A percentile compares a stretch with the other conserved stretches of the same genome.
Conservation (phyloP, 371 early-diverging fungal genomes). For the Syncephalastrum contaminatum region DNA sequence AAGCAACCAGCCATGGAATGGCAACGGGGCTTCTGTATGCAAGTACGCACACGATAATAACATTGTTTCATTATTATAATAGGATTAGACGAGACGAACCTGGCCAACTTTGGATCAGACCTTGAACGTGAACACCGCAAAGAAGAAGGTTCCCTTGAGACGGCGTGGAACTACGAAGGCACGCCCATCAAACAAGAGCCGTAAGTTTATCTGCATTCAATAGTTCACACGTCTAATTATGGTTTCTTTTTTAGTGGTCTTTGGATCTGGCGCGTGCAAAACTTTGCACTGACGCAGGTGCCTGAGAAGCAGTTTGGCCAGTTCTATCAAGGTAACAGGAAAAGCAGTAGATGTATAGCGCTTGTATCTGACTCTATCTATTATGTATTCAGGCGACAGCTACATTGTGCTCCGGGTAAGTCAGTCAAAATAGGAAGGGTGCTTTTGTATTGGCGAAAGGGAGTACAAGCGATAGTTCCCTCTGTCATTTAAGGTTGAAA, state of each 20-base stretch:
- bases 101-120: constrained; percentile 71
- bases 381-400: constrained; percentile 57
- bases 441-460: constrained; percentile 1
- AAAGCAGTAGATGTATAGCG: background rate
- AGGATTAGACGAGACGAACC: constrained; percentile 71
- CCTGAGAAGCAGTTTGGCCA: constrained; percentile 65
- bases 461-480: background rate
- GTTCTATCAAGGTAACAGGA: constrained; percentile 64
- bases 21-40: background rate
- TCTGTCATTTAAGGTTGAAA: background rate
- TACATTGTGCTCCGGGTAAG: constrained; percentile 76
- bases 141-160: constrained; percentile 67
- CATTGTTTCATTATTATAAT: background rate
- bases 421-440: background rate
- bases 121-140: constrained; percentile 73
- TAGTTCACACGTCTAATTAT: background rate
- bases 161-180: constrained; percentile 64
- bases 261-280: constrained; percentile 81
- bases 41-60: background rate
- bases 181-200: constrained; percentile 49
- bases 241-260: constrained; percentile 49
- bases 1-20: background rate
- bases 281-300: constrained; percentile 68
- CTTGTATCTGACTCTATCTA: background rate
- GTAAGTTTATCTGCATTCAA: constrained; percentile 35